phyloP scores from a whole-genome alignment of 257 asterid species.

The Solanum etuberosum region DNA sequence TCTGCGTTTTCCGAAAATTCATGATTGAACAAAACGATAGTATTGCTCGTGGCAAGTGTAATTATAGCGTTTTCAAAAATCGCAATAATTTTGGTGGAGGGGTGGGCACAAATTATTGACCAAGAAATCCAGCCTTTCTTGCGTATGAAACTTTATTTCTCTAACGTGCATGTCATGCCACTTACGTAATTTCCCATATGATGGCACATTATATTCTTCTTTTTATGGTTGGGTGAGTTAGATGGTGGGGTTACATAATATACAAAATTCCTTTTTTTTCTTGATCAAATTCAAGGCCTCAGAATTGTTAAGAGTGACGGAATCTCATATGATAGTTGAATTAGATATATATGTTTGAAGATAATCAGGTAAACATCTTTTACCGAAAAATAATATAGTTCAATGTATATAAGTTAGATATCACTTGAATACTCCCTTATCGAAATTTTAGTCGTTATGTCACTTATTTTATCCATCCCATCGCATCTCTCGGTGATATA shows the following conservation, averaged over 20 bases:
- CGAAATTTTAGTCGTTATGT: rapidly evolving
- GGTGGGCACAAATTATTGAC: background rate
- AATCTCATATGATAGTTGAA: background rate
- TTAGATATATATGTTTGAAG: background rate
- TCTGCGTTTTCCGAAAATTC: too few relatives aligned
- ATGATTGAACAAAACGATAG: too few relatives aligned
- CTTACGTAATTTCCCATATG: background rate
- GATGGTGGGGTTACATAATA: background rate
- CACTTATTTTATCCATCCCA: background rate
- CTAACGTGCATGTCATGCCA: background rate
- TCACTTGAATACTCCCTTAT: background rate
- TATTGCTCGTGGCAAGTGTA: background rate
- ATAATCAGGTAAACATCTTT: background rate
- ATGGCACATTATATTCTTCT: background rate
- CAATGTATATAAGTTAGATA: too few relatives aligned
- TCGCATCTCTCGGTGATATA: background rate
- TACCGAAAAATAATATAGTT: background rate
- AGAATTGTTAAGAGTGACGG: background rate
- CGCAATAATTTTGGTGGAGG: background rate
- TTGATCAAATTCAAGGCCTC: background rate
- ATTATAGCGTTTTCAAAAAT: background rate
- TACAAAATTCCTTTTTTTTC: background rate
- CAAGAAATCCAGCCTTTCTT: background rate
- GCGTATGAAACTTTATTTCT: background rate
- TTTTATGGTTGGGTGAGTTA: background rate